Conservation (phyloP, 2,329 filamentous ascomycete genomes). For the Colletotrichum orchidophilum region DNA sequence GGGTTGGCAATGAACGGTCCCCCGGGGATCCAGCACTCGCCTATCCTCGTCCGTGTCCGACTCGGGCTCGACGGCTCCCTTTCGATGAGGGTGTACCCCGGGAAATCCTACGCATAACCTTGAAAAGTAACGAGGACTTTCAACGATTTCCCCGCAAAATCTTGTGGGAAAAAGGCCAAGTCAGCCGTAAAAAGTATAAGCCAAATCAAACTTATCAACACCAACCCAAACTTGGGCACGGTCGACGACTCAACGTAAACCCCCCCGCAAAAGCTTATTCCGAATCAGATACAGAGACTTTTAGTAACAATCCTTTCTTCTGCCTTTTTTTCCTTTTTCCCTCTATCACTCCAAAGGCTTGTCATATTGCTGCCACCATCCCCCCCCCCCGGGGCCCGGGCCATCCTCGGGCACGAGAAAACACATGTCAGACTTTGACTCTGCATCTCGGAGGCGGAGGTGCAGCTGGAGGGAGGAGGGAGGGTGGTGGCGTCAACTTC, state of each 20-base stretch:
- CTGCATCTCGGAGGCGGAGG: background rate
- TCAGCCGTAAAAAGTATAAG: background rate
- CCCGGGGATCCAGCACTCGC: too few species aligned
- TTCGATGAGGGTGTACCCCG: too few species aligned
- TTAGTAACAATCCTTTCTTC: background rate
- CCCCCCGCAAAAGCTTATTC: background rate
- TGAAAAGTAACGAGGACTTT: too few species aligned
- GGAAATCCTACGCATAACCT: too few species aligned
- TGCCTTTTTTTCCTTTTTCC: background rate
- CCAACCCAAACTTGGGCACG: background rate
- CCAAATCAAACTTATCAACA: background rate
- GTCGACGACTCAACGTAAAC: background rate
- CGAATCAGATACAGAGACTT: background rate
- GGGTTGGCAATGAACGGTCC: background rate
- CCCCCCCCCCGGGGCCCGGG: too few species aligned
- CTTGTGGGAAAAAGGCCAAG: background rate
- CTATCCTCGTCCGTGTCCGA: too few species aligned
- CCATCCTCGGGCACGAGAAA: background rate
- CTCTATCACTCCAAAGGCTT: background rate
- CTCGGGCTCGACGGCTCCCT: too few species aligned
- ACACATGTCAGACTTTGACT: background rate
- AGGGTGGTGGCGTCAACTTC: background rate
- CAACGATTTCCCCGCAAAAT: too few species aligned
- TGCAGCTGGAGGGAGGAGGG: background rate
- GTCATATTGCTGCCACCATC: background rate